Evolutionary conservation across 208 protist genomes (phyloP).

Genomic region (Wallacemonas sp.): DNA sequence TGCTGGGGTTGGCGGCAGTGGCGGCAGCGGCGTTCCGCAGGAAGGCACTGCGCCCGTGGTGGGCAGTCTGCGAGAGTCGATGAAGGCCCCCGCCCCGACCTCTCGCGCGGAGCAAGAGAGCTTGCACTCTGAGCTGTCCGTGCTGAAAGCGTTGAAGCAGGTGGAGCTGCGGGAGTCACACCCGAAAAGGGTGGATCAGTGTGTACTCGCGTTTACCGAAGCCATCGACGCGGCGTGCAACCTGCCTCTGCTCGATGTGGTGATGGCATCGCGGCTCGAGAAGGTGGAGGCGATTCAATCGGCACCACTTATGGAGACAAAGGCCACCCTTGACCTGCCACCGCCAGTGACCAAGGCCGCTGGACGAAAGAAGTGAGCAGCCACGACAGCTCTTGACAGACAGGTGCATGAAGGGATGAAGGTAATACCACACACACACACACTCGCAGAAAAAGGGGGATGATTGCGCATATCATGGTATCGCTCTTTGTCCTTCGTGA

Average conservation of each 20-base stretch:
- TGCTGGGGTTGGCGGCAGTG: slow-evolving; percentile 3
- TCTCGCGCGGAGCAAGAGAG: slow-evolving; percentile 1
- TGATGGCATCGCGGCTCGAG: slow-evolving; percentile 33
- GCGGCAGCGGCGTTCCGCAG: not conserved
- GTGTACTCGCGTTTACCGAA: slow-evolving; percentile 19
- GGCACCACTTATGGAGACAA: slow-evolving; percentile 50
- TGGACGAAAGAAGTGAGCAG: slow-evolving; percentile 15
- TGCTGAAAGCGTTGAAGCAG: slow-evolving; percentile 23
- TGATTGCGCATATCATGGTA: too few relatives aligned
- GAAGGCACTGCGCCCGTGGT: slow-evolving; percentile 5
- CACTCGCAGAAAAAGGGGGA: too few relatives aligned
- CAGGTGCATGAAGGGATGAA: too few relatives aligned
- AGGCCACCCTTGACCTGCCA: slow-evolving; percentile 44
- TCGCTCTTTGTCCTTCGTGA: too few relatives aligned
- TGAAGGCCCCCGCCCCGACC: slow-evolving; percentile 4
- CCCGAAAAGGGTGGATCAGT: slow-evolving; percentile 6
- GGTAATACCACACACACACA: too few relatives aligned
- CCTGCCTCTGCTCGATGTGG: slow-evolving; percentile 57
- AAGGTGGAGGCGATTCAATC: slow-evolving; percentile 56
- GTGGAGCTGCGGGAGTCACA: slow-evolving; percentile 19
- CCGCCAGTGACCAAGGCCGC: slow-evolving; percentile 26
- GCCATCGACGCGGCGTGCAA: slow-evolving; percentile 51
- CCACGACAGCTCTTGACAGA: not conserved
- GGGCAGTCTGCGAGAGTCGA: not conserved
- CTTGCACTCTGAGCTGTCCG: slow-evolving; percentile 26